Percentiles rank a stretch among this genome's conserved stretches.
Evolutionary conservation across 169 alveolate genomes (phyloP).

Genomic region (Plasmodium billcollinsi): DNA sequence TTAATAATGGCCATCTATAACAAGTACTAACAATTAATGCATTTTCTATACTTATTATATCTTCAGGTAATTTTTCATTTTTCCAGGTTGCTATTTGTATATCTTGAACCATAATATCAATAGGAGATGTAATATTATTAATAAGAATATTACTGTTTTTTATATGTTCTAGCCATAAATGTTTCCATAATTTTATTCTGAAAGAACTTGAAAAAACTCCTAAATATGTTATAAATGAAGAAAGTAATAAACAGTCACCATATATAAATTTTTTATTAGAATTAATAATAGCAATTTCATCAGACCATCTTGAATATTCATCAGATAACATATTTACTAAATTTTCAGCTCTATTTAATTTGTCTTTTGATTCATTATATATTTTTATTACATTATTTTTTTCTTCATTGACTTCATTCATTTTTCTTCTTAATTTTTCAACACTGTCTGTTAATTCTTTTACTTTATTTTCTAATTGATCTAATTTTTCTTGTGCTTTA

Average conservation of each 20-base stretch:
- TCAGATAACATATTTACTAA: slow-evolving; percentile 95
- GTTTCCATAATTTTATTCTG: slow-evolving; percentile 92
- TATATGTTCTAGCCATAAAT: slow-evolving; percentile 93
- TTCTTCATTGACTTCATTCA: slow-evolving; percentile 93
- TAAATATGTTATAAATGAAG: slow-evolving; percentile 96
- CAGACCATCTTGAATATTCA: slow-evolving; percentile 97
- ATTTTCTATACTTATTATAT: slow-evolving; percentile 96
- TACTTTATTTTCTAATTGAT: slow-evolving; percentile 92
- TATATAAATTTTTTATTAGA: slow-evolving; percentile 91
- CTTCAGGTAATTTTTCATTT: slow-evolving; percentile 96
- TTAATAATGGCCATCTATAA: slow-evolving; percentile 96
- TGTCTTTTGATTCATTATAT: slow-evolving; percentile 91
- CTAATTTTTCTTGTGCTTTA: slow-evolving; percentile 93
- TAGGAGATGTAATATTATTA: slow-evolving; percentile 92
- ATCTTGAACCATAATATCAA: slow-evolving; percentile 92
- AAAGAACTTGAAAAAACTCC: slow-evolving; percentile 95
- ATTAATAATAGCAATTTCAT: slow-evolving; percentile 91
- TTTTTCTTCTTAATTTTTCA: slow-evolving; percentile 88
- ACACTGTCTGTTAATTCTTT: slow-evolving; percentile 89
- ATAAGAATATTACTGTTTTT: slow-evolving; percentile 90
- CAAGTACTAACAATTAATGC: slow-evolving; percentile 95
- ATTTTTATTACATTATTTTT: slow-evolving; percentile 91
- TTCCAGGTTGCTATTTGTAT: slow-evolving; percentile 96
- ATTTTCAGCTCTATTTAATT: slow-evolving; percentile 94
- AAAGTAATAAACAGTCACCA: slow-evolving; percentile 95